Evolutionary conservation across 2,329 filamentous ascomycete genomes (phyloP).

Genomic region (Colletotrichum sp.): DNA sequence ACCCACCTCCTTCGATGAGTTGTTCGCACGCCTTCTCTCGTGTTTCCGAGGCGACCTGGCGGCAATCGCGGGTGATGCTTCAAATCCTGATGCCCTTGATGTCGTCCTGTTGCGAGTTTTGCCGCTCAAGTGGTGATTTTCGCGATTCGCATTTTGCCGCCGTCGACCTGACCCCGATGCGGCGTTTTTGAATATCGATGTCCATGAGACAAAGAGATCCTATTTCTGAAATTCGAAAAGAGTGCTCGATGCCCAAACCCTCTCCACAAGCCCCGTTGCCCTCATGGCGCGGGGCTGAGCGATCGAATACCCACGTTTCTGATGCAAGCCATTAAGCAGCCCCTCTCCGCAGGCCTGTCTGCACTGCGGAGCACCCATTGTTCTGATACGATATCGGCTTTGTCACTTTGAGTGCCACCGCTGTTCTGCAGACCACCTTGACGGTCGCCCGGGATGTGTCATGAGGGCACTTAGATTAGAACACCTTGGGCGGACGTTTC

Average conservation of each 20-base stretch:
- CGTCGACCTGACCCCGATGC: neutral
- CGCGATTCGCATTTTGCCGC: neutral
- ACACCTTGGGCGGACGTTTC: neutral
- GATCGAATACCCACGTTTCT: slow-evolving; percentile 15
- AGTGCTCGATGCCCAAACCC: neutral
- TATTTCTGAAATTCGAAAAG: neutral
- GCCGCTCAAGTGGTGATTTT: neutral
- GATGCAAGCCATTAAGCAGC: slow-evolving; percentile 20
- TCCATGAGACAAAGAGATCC: neutral
- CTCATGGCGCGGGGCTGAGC: neutral
- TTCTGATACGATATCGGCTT: neutral
- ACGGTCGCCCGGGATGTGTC: neutral
- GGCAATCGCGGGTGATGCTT: neutral
- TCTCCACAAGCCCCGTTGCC: neutral
- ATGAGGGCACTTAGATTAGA: neutral
- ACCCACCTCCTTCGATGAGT: neutral
- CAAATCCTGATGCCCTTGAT: neutral
- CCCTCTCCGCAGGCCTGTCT: neutral
- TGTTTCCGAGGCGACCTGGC: neutral
- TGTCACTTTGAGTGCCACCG: neutral
- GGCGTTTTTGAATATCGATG: neutral
- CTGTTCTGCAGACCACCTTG: neutral
- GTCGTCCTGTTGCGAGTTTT: neutral
- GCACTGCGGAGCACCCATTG: neutral
- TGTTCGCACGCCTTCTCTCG: neutral